Percentiles rank a stretch among this genome's conserved stretches.
These are phyloP conservation scores for Lepidium sativum DNA, from an alignment of 345 rosid species.

Conservation along the genomic window DNA sequence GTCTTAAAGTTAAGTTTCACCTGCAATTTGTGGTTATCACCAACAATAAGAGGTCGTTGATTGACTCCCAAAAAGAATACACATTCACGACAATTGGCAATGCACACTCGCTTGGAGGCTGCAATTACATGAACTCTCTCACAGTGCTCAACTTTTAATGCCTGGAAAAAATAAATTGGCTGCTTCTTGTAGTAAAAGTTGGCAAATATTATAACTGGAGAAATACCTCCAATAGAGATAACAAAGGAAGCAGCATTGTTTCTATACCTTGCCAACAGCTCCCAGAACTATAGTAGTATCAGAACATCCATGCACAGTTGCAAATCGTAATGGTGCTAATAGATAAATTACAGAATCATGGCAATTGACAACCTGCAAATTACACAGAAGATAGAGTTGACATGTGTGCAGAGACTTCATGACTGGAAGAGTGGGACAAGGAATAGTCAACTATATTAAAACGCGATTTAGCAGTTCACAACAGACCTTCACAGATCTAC, in stretches of 20 bases:
- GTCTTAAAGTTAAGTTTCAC: slow-evolving; percentile 29
- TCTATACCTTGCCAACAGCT: slow-evolving; percentile 95
- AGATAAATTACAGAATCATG: slow-evolving; percentile 93
- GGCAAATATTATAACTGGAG: neutral
- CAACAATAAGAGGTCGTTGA: slow-evolving; percentile 90
- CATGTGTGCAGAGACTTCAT: neutral
- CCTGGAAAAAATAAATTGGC: slow-evolving; percentile 38
- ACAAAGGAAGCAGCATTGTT: neutral
- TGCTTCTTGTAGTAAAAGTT: neutral
- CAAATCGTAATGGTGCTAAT: slow-evolving; percentile 86
- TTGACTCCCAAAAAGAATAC: slow-evolving; percentile 96
- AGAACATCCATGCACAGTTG: slow-evolving; percentile 92
- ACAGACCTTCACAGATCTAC: slow-evolving; percentile 86
- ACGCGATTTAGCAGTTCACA: neutral
- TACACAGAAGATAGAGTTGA: slow-evolving; percentile 6
- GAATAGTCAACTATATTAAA: neutral
- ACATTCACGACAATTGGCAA: slow-evolving; percentile 96
- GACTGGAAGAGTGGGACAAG: neutral
- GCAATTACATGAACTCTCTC: slow-evolving; percentile 96
- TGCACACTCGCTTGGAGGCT: slow-evolving; percentile 82
- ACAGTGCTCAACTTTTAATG: slow-evolving; percentile 90
- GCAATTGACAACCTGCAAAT: slow-evolving; percentile 82
- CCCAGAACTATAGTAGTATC: slow-evolving; percentile 95
- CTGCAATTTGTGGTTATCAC: slow-evolving; percentile 98
- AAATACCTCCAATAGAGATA: neutral